Evolutionary conservation across 2,329 filamentous ascomycete species (phyloP), one percentile per base, ranked within the genome.

Genomic region (Cladophialophora bantiana): DNA sequence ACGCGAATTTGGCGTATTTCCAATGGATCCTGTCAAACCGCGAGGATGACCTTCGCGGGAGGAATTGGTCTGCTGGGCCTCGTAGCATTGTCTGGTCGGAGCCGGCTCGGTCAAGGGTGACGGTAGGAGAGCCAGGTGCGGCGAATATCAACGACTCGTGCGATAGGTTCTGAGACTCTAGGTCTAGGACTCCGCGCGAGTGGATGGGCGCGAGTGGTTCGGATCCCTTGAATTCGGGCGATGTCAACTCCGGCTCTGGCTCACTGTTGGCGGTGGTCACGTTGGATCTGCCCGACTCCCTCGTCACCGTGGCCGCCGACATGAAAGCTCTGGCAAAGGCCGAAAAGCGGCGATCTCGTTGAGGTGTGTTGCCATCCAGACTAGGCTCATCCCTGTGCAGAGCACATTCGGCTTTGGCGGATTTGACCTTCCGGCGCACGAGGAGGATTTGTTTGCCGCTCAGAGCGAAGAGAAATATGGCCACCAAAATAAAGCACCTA

Each of bases 1-100:
- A 69, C 3, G 67, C 67, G 40, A 69, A 69, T 18, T 69, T 64
- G n/a, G 67, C 67, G 32, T 69, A 69, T 40, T 69, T 69, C 67
- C 67, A 69, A 20, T 69, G 67, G 13, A 64, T 61, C 12, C 26
- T 42, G 34, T 69, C 67, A 26, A 69, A 69, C 2, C 67, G 38
- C 15, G 67, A 69, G 15, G 67, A 55, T 2, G 61, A 50, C 32
- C 38, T 66, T 15, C 67, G 67, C 9, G 54, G 40, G 9, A 34
- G 54, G 18, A 40, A 60, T 42, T 36, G 45, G 48, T 38, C 42
- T 15, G 20, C 4, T 20, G 42, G 31, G 31, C 18, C 45, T 9
- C 59, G n/a, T 12, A 61, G 59, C n/a, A 61, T 53, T n/a, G 59
- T 35, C 52, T 61, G 59, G 48, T 52, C 36, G 10, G 65, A 67